A percentile compares a stretch with the other conserved stretches of the same genome.
Conservation (phyloP, 371 early-diverging fungal genomes). For the Mucor irregularis region DNA sequence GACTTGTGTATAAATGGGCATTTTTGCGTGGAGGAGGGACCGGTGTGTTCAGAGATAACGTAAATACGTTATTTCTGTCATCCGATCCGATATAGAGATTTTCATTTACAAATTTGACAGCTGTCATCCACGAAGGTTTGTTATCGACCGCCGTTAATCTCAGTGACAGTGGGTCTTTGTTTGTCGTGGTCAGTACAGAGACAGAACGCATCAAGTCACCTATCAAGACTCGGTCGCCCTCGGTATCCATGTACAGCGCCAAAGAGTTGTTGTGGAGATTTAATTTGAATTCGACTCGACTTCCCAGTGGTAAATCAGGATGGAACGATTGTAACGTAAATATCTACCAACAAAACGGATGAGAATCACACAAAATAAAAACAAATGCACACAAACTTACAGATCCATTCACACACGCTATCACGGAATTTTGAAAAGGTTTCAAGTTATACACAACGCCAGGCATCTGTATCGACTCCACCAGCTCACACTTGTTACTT, state of each 20-base stretch:
- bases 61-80: constrained; percentile 60
- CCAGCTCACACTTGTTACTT: constrained; percentile 36
- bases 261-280: constrained; percentile 60
- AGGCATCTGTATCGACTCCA: constrained; percentile 34
- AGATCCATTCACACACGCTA: constrained; percentile 58
- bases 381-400: constrained; percentile 36
- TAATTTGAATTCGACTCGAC: constrained; percentile 25
- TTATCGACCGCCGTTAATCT: constrained; percentile 66
- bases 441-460: constrained; percentile 55
- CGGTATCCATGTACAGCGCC: constrained; percentile 57
- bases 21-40: no score
- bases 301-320: constrained; percentile 25
- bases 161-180: constrained; percentile 40
- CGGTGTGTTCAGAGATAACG: constrained; percentile 23
- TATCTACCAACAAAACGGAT: constrained; percentile 23
- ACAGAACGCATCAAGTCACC: constrained; percentile 91
- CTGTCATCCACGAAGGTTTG: constrained; percentile 68
- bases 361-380: neutral
- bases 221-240: constrained; percentile 73
- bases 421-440: constrained; percentile 40
- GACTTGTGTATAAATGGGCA: constrained; percentile 20
- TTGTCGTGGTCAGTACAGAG: constrained; percentile 47
- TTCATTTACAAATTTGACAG: constrained; percentile 62
- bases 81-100: constrained; percentile 69
- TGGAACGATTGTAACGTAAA: constrained; percentile 33